Evolutionary conservation across 176 grass and related monocot species (phyloP), one percentile per base, ranked within the genome.

Genomic region (Juncus effusus): DNA sequence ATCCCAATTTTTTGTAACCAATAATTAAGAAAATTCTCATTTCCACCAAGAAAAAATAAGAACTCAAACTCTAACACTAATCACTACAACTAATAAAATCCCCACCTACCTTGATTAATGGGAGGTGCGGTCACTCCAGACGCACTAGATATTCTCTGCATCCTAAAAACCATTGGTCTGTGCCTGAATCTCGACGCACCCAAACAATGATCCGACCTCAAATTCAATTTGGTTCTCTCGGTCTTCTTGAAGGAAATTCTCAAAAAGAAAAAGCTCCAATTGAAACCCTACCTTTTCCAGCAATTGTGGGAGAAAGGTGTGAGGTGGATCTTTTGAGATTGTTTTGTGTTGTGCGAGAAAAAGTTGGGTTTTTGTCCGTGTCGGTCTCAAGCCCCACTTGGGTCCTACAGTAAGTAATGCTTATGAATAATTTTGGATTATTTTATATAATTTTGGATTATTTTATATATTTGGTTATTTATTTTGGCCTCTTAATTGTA

Each of bases 381-480:
- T 38, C 40, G 67, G 51, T 12, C 52, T 70, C 6, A 13, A 37
- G 15, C 51, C 67, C 37, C 4, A 10, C 10, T 56, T 58, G 1
- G 67, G 67, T 14, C 67, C 67, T 3, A 8, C 67, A 51, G 67
- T 70, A 70, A 3, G n/a, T n/a, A n/a, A n/a, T n/a, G n/a, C n/a
- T n/a, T n/a, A n/a, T n/a, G n/a, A n/a, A n/a, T n/a, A n/a, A n/a
- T n/a, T n/a, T n/a, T n/a, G n/a, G n/a, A n/a, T n/a, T n/a, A n/a
- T n/a, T n/a, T n/a, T n/a, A n/a, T n/a, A n/a, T n/a, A n/a, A n/a
- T n/a, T n/a, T n/a, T n/a, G n/a, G n/a, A n/a, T n/a, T n/a, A n/a
- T n/a, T n/a, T n/a, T n/a, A n/a, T n/a, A n/a, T n/a, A n/a, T n/a
- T n/a, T n/a, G n/a, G n/a, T n/a, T n/a, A n/a, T n/a, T n/a, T n/a